These are phyloP conservation scores for Hyphopichia khmerensis DNA, from an alignment of 1,139 yeast species.

Conservation along the genomic window DNA sequence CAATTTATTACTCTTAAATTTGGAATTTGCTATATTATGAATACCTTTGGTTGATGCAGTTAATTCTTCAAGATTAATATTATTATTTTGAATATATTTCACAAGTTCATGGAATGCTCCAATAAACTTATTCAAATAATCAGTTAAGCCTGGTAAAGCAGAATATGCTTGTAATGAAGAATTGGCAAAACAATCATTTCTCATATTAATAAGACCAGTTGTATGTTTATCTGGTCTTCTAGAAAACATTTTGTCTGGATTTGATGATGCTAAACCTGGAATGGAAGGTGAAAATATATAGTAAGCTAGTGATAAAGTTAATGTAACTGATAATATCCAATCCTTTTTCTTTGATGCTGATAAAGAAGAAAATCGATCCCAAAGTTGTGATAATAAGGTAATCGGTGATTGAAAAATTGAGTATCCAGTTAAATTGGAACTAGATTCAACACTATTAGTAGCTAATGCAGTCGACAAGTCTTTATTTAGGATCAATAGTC, in stretches of 20 bases:
- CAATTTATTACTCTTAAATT: slow-evolving; percentile 21
- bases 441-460: too few species aligned
- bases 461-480: slow-evolving; percentile 3
- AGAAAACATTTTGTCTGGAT: slow-evolving; percentile 32
- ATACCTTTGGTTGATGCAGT: slow-evolving; percentile 10
- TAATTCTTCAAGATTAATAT: slow-evolving; percentile 22
- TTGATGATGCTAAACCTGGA: slow-evolving; percentile 4
- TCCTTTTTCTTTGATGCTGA: neutral
- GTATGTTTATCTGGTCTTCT: slow-evolving; percentile 74
- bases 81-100: slow-evolving; percentile 21
- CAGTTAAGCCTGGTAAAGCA: slow-evolving; percentile 61
- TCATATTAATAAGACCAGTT: slow-evolving; percentile 76
- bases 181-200: slow-evolving; percentile 92
- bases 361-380: neutral
- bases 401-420: neutral
- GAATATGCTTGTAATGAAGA: slow-evolving; percentile 86
- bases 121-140: slow-evolving; percentile 53
- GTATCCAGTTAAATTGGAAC: neutral
- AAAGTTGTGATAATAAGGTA: neutral
- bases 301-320: slow-evolving; percentile 5
- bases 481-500: slow-evolving; percentile 7
- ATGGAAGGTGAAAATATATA: slow-evolving; percentile 29
- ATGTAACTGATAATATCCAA: neutral
- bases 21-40: slow-evolving; percentile 18
- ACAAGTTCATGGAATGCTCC: slow-evolving; percentile 25